Conservation (phyloP, 1,139 yeast genomes). For the Yamadazyma jaroonii region DNA sequence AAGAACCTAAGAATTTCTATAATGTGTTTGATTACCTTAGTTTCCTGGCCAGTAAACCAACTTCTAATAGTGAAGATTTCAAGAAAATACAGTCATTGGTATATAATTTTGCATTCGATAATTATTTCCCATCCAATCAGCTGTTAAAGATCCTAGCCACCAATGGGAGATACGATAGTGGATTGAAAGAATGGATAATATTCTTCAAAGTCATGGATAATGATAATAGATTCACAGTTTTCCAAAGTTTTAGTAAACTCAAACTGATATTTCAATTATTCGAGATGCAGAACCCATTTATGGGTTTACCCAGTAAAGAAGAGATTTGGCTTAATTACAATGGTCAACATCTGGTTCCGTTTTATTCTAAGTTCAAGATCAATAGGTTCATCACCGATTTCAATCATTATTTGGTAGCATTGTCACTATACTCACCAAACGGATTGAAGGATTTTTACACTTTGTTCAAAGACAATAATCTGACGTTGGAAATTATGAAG, state of each 20-base stretch:
- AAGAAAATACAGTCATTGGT: slow-evolving; percentile 40
- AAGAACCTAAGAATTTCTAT: slow-evolving; percentile 43
- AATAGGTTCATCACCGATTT: slow-evolving; percentile 49
- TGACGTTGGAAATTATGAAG: slow-evolving; percentile 35
- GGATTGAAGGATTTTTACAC: slow-evolving; percentile 5
- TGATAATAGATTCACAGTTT: slow-evolving; percentile 18
- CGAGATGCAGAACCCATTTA: slow-evolving; percentile 32
- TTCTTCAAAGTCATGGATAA: slow-evolving; percentile 16
- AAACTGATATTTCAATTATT: slow-evolving; percentile 30
- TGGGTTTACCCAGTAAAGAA: slow-evolving; percentile 38
- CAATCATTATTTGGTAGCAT: slow-evolving; percentile 43
- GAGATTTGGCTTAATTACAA: slow-evolving; percentile 38
- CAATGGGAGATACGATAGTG: slow-evolving; percentile 35
- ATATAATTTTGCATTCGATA: slow-evolving; percentile 34
- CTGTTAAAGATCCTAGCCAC: slow-evolving; percentile 23
- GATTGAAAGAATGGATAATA: slow-evolving; percentile 34
- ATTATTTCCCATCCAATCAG: slow-evolving; percentile 21
- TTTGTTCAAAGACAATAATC: slow-evolving; percentile 13
- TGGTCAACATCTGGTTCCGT: slow-evolving; percentile 27
- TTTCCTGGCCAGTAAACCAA: slow-evolving; percentile 30
- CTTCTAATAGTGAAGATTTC: slow-evolving; percentile 28
- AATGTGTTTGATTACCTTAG: slow-evolving; percentile 42
- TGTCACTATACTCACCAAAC: slow-evolving; percentile 23
- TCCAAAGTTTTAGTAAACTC: slow-evolving; percentile 40
- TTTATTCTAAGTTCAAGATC: slow-evolving; percentile 34